Evolutionary conservation across 345 rosid species (phyloP).

Genomic region (Microcos paniculata): DNA sequence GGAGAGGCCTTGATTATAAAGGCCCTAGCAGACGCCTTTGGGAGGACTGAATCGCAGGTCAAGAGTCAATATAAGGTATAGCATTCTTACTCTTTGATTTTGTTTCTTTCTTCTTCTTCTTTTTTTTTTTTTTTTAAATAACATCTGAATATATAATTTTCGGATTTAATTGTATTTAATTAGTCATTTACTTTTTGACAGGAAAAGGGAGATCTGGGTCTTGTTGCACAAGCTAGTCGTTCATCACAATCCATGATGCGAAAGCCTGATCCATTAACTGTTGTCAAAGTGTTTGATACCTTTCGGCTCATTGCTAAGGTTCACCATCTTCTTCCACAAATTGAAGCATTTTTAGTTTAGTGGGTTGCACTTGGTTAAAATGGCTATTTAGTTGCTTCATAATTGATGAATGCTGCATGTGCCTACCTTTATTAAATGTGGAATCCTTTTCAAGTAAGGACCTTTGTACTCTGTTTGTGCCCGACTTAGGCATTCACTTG

Average conservation of each 20-base stretch:
- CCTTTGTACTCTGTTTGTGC: neutral
- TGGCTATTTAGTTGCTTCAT: neutral
- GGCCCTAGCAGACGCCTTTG: constrained; percentile 84
- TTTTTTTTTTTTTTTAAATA: neutral
- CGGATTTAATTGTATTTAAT: neutral
- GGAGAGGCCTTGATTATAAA: constrained; percentile 79
- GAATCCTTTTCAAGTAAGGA: neutral
- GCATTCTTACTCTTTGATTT: neutral
- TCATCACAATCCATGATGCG: constrained; percentile 90
- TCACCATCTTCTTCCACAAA: neutral
- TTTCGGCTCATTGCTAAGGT: constrained; percentile 94
- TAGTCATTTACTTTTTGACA: constrained; percentile 25
- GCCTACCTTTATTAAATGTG: neutral
- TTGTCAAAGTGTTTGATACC: constrained; percentile 71
- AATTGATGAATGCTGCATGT: neutral
- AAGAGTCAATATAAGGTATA: constrained; percentile 66
- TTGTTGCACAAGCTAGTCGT: constrained; percentile 93
- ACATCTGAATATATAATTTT: neutral
- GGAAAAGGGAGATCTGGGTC: constrained; percentile 90
- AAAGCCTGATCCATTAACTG: constrained; percentile 78
- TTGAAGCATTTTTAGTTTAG: neutral
- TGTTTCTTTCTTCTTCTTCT: neutral
- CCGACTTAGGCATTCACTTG: neutral
- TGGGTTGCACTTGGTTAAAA: neutral
- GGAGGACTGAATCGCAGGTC: constrained; percentile 74